Evolutionary conservation across 2,329 filamentous ascomycete species (phyloP), one percentile per base, ranked within the genome.

Genomic region (Diaporthe sp.): DNA sequence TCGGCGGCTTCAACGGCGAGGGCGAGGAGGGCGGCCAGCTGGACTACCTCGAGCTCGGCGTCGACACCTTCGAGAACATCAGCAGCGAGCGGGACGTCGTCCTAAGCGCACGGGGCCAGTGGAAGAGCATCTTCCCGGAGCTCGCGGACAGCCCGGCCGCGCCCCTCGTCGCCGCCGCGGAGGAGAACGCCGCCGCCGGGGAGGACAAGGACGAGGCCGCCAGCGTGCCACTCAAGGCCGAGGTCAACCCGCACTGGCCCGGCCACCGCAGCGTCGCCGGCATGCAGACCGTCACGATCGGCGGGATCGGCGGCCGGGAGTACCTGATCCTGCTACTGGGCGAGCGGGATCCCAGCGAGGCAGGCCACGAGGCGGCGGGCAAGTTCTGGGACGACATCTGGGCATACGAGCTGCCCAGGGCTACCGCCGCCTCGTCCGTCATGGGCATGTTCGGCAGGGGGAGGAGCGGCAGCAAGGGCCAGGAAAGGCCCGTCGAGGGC

Each of bases 1-100:
- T 95, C 86, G 94, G 95, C 77, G 95, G 95, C 0, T 96, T 93
- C 79, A 94, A 96, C 82, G 94, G 94, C 0, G 86, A 88, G 60
- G 85, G 81, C 0, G 93, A 96, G 80, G 86, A 94, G 65, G 94
- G 94, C 22, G 94, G 94, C 0, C 88, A 89, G 75, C 81, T 98
- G 17, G 94, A 97, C 80, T 89, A 93, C 75, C 81, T 93, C 25
- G 87, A 89, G 73, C 86, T 93, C 13, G 87, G 84, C 25, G 84
- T 92, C n/a, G 89, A 90, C 79, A 85, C 85, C 39, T 90, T 90
- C 79, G 85, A 89, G 77, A 90, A 91, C 79, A 84, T 83, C 76
- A 83, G 84, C 46, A 84, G 84, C 60, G 84, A 82, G 61, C 87
- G 86, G 42, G 90, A 92, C 78, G 84, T 90, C 28, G 85, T 85